phyloP scores from a whole-genome alignment of 768 basidiomycete species.

The Crassisporium funariophilum region DNA sequence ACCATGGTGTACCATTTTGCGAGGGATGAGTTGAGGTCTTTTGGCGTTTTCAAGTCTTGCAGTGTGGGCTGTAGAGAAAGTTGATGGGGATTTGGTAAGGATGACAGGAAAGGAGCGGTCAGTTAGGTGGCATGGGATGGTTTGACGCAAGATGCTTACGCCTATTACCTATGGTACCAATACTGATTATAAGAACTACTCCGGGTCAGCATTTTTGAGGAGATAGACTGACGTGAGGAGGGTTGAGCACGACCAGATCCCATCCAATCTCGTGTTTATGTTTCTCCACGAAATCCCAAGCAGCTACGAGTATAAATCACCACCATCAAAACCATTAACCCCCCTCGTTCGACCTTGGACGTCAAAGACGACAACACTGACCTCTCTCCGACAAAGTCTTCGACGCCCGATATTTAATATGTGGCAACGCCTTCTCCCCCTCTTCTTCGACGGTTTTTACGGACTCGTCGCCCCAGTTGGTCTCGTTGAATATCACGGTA shows the following conservation, averaged over 20 bases:
- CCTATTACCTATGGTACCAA: slow-evolving; percentile 31
- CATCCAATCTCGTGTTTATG: slow-evolving; percentile 44
- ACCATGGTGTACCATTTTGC: slow-evolving; percentile 28
- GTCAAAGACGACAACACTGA: slow-evolving; percentile 12
- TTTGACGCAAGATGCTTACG: slow-evolving; percentile 17
- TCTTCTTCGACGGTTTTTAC: slow-evolving; percentile 49
- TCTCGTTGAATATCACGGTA: slow-evolving; percentile 41
- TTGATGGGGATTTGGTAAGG: too few relatives aligned
- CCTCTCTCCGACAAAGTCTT: slow-evolving; percentile 65
- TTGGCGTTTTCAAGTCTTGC: too few relatives aligned
- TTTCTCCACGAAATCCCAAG: slow-evolving; percentile 42
- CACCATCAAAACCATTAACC: not conserved
- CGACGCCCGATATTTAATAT: slow-evolving; percentile 53
- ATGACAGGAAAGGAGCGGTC: too few relatives aligned
- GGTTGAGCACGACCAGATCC: slow-evolving; percentile 56
- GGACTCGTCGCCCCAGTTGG: slow-evolving; percentile 60
- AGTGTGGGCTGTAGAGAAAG: too few relatives aligned
- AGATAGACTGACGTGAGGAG: slow-evolving; percentile 43
- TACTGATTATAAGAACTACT: slow-evolving; percentile 4
- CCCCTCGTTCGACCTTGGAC: too few relatives aligned
- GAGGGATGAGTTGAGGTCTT: slow-evolving; percentile 41
- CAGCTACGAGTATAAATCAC: slow-evolving; percentile 28
- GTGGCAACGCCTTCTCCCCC: slow-evolving; percentile 43
- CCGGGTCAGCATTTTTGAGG: not conserved
- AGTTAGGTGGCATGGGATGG: too few relatives aligned